Conservation (phyloP, 768 basidiomycete species). For the Podaxis rugospora region DNA sequence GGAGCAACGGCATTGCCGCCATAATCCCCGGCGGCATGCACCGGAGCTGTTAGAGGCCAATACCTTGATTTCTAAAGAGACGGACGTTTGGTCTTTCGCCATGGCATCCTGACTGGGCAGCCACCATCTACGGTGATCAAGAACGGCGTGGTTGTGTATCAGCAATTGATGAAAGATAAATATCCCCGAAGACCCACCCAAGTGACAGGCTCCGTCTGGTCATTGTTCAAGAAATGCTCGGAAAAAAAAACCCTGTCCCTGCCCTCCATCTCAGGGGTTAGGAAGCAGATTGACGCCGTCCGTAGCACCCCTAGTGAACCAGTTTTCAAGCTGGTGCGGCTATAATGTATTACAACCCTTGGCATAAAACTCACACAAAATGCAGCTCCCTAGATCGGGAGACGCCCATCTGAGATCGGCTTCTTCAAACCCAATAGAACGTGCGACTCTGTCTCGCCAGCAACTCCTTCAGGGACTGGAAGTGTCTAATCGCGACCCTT, state of each 20-base stretch:
- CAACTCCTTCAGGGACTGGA: neutral
- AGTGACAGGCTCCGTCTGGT: slow-evolving; percentile 38
- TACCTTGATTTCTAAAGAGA: slow-evolving; percentile 28
- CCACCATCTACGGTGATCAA: slow-evolving; percentile 28
- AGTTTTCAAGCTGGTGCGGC: neutral
- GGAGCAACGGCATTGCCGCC: slow-evolving; percentile 20
- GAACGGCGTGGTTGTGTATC: slow-evolving; percentile 20
- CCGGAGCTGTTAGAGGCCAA: slow-evolving; percentile 19
- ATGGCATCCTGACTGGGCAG: slow-evolving; percentile 42
- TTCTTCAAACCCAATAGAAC: neutral
- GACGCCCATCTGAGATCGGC: neutral
- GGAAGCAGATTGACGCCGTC: slow-evolving; percentile 20
- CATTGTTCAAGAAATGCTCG: slow-evolving; percentile 41
- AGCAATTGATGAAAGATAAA: slow-evolving; percentile 29
- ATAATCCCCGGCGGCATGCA: slow-evolving; percentile 34
- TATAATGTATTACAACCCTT: neutral
- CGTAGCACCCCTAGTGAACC: slow-evolving; percentile 11
- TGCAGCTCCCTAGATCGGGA: neutral
- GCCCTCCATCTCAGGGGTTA: slow-evolving; percentile 34
- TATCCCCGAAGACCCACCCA: slow-evolving; percentile 35
- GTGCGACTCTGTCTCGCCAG: neutral
- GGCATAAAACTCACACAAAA: neutral
- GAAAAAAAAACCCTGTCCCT: slow-evolving; percentile 23
- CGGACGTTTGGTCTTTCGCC: slow-evolving; percentile 47
- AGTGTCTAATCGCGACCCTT: neutral